Conservation (phyloP, 495 filamentous ascomycete species). For the Neurospora sp. region DNA sequence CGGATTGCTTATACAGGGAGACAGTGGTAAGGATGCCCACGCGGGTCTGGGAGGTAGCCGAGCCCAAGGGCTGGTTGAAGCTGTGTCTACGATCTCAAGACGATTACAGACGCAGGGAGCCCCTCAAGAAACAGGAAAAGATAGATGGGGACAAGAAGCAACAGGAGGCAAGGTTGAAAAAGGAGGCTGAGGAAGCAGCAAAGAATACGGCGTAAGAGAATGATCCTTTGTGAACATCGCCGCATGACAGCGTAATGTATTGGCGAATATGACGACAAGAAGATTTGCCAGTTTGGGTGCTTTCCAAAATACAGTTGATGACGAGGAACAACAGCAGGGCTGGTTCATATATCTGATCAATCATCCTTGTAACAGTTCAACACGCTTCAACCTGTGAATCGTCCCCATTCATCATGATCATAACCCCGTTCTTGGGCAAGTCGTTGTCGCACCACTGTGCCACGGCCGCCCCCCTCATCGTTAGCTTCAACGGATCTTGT, state of each 20-base stretch:
- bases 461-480: not conserved
- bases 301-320: not conserved
- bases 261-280: not conserved
- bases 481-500: not conserved
- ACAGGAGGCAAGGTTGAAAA: not conserved
- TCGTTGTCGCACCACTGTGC: not conserved
- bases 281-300: not conserved
- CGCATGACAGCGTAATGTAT: not conserved
- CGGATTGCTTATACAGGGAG: slow-evolving; percentile 22
- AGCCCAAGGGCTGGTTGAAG: not conserved
- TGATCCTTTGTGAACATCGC: not conserved
- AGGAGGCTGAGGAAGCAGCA: not conserved
- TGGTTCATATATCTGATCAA: not conserved
- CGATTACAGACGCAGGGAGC: not conserved
- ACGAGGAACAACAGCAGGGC: not conserved
- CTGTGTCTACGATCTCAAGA: not conserved
- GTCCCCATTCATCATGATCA: not conserved
- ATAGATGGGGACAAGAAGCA: not conserved
- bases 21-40: slow-evolving; percentile 29
- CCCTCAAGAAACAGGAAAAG: not conserved
- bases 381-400: not conserved
- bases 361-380: not conserved
- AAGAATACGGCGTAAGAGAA: not conserved
- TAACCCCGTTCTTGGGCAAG: not conserved
- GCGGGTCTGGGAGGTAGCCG: not conserved